Evolutionary conservation across 2,329 filamentous ascomycete genomes (phyloP).

Genomic region (Cordyceps fumosorosea): DNA sequence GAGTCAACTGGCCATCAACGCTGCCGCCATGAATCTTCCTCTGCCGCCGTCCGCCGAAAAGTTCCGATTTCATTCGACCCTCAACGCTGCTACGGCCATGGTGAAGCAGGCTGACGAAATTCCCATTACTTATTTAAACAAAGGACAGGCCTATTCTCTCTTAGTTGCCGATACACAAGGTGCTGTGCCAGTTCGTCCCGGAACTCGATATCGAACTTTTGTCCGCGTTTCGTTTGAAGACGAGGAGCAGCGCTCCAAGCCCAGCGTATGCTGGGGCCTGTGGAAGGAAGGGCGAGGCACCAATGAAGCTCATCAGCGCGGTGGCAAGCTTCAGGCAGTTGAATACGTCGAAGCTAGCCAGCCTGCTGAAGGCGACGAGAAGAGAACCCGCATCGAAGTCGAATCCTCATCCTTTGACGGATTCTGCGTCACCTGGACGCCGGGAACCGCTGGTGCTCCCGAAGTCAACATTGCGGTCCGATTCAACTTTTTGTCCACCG

Average conservation of each 20-base stretch:
- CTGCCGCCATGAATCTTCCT: constrained; percentile 38
- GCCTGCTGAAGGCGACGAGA: constrained; percentile 55
- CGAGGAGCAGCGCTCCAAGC: constrained; percentile 81
- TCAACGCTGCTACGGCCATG: constrained; percentile 96
- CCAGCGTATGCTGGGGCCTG: constrained; percentile 74
- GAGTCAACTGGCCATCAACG: constrained; percentile 55
- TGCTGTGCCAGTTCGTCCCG: constrained; percentile 48
- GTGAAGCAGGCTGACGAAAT: constrained; percentile 84
- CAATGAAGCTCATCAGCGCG: constrained; percentile 89
- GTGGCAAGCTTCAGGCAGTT: constrained; percentile 86
- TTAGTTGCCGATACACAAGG: constrained; percentile 73
- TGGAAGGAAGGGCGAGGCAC: constrained; percentile 97
- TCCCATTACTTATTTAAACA: constrained; percentile 96
- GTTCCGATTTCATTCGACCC: constrained; percentile 82
- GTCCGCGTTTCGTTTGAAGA: constrained; percentile 97
- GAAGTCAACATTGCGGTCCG: constrained; percentile 86
- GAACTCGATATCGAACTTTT: constrained; percentile 76
- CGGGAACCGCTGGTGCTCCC: constrained; percentile 57
- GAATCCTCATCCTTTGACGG: constrained; percentile 84
- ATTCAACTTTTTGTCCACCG: constrained; percentile 97
- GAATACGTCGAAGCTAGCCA: constrained; percentile 75
- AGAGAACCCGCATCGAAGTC: constrained; percentile 61
- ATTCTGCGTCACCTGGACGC: constrained; percentile 85
- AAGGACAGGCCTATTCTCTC: constrained; percentile 88
- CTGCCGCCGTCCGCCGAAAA: constrained; percentile 55